These are phyloP conservation scores for Linnemannia hyalina DNA, from an alignment of 192 early-diverging fungal genomes.

Conservation along the genomic window DNA sequence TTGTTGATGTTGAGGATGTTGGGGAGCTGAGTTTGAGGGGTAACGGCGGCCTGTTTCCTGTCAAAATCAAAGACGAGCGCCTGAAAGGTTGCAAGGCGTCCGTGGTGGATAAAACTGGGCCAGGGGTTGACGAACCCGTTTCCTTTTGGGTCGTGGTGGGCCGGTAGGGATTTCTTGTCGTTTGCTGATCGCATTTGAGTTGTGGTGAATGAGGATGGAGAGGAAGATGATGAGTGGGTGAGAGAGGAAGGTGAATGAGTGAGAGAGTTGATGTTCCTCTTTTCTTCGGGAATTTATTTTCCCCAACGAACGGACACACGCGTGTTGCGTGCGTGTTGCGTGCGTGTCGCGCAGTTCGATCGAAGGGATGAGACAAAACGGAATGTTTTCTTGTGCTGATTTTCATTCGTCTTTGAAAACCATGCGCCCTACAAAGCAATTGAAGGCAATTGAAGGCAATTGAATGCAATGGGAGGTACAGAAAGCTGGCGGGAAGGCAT, in stretches of 20 bases:
- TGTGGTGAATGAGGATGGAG: neutral
- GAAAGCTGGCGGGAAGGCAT: neutral
- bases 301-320: neutral
- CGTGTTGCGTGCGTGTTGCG: neutral
- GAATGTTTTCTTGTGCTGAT: neutral
- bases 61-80: constrained; percentile 20
- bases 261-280: neutral
- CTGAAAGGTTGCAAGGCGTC: constrained; percentile 10
- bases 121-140: constrained; percentile 78
- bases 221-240: no score
- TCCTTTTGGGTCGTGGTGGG: constrained; percentile 65
- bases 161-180: constrained; percentile 14
- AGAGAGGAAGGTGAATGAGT: neutral
- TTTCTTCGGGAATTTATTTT: neutral
- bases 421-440: no score
- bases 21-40: constrained; percentile 9
- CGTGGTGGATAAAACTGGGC: constrained; percentile 61
- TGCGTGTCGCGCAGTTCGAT: neutral
- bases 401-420: neutral
- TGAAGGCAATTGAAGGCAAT: no score
- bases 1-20: constrained; percentile 48
- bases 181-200: neutral
- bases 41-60: constrained; percentile 14
- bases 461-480: no score
- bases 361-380: neutral